Percentiles rank a stretch among this genome's conserved stretches.
phyloP scores from a whole-genome alignment of 2,329 filamentous ascomycete genomes.

The Neoscytalidium dimidiatum region DNA sequence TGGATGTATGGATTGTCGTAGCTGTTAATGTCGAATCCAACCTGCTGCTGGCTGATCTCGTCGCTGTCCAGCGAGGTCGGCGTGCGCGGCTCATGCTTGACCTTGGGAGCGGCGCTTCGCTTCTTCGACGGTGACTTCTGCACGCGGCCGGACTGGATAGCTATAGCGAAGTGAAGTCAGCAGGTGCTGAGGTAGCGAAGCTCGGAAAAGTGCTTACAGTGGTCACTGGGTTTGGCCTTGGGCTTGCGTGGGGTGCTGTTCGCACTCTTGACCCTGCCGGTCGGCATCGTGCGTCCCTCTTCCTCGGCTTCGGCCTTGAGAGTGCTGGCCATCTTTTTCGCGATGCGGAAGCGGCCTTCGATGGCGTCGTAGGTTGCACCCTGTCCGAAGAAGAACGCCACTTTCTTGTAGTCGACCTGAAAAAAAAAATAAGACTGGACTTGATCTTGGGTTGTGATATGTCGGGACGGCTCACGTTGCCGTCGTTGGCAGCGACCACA shows the following conservation, averaged over 20 bases:
- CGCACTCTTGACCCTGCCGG: conserved; percentile 12
- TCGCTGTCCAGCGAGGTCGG: neutral
- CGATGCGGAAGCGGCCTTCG: conserved; percentile 48
- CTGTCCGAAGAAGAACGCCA: conserved; percentile 48
- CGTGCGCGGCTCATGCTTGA: conserved; percentile 16
- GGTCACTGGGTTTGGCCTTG: conserved; percentile 20
- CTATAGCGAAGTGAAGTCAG: neutral
- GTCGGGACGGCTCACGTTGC: conserved; percentile 39
- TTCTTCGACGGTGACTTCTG: conserved; percentile 14
- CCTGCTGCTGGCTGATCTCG: neutral
- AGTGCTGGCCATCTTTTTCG: conserved; percentile 42
- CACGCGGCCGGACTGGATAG: neutral
- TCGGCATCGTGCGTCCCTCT: conserved; percentile 20
- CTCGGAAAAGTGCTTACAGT: neutral
- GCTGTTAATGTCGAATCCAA: neutral
- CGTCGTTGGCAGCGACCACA: conserved; percentile 36
- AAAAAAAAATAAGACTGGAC: too few relatives aligned
- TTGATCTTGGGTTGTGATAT: too few relatives aligned
- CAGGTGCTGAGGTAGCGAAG: too few relatives aligned
- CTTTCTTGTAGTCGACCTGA: conserved; percentile 48
- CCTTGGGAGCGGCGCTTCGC: neutral
- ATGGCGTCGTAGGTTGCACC: conserved; percentile 52
- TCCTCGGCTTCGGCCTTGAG: conserved; percentile 33
- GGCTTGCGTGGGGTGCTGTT: conserved; percentile 24
- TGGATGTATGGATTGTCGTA: neutral